Base-by-base conservation (phyloP, 257 asterid genomes). In the Apocynum venetum region DNA sequence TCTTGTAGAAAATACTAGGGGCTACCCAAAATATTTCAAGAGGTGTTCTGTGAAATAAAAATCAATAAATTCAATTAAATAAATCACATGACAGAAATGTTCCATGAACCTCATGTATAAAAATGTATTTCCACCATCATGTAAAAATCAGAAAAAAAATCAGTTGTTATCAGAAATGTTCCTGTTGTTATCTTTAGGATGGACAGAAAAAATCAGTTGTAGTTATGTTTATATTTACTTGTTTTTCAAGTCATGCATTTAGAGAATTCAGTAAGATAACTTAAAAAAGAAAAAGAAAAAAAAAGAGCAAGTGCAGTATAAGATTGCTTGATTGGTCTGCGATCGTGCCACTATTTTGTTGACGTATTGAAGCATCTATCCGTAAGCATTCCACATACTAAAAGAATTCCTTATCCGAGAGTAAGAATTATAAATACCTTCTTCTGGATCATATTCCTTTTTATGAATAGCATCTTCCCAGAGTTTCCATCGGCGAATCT, bases 401-500 rank as follows among this genome's bases (percentile, higher is more conserved):
- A 19, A 47, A n/a, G 8, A 15, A 36, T 36, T 44, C 35, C 3
- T 67, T 40, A 72, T 17, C 53, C 15, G 36, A 1, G 35, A 67
- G 38, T 11, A 66, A 5, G 52, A n/a, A 51, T 7, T 73, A 1
- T 4, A 10, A 25, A 25, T 74, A 85, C 88, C 82, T 63, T 79
- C 66, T 59, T 77, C 77, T 0, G 77, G 66, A 60, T 82, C 76
- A 71, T 69, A 59, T 53, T 80, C 69, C 65, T 31, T 73, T 75
- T 82, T 80, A 51, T 69, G 83, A 76, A 82, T 78, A 35, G 81
- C 46, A 73, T 85, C 86, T 72, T 85, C 88, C 88, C 88, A 85
- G 35, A 8, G 47, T 69, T 79, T 85, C 87, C 87, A 85, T 3
- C 79, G 86, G 49, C 85, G 85, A 35, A 85, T 77, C 89, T 85